A percentile compares a stretch with the other conserved stretches of the same genome.
Conservation (phyloP, 73 alveolate genomes). For the Halteria grandinella region DNA sequence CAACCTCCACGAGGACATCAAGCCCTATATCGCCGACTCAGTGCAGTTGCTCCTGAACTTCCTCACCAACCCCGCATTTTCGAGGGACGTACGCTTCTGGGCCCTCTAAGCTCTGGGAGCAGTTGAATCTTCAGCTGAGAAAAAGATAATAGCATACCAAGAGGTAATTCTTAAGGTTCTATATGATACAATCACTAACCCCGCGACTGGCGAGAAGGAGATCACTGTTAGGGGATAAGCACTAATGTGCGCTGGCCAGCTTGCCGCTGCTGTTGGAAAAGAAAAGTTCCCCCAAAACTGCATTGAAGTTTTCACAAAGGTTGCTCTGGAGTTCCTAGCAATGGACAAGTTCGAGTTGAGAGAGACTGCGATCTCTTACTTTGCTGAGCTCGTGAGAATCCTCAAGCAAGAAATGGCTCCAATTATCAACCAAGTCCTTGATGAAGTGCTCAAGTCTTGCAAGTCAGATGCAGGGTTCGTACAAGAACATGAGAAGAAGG, state of each 20-base stretch:
- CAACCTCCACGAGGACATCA: constrained; percentile 51
- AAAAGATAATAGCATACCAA: constrained; percentile 51
- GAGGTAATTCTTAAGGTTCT: constrained; percentile 39
- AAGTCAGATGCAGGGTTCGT: constrained; percentile 60
- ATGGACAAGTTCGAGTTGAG: constrained; percentile 49
- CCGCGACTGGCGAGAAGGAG: constrained; percentile 16
- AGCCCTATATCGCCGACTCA: constrained; percentile 13
- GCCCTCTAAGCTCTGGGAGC: constrained; percentile 63
- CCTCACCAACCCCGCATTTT: not conserved
- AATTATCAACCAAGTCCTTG: constrained; percentile 12
- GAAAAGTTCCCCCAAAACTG: constrained; percentile 53
- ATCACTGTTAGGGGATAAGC: constrained; percentile 56
- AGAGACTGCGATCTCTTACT: constrained; percentile 67
- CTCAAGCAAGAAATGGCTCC: constrained; percentile 62
- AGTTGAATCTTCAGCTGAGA: constrained; percentile 53
- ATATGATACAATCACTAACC: constrained; percentile 34
- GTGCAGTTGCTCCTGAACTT: constrained; percentile 37
- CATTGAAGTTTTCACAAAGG: constrained; percentile 57
- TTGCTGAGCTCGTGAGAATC: constrained; percentile 50
- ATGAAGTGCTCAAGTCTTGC: constrained; percentile 47
- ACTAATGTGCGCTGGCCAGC: constrained; percentile 63
- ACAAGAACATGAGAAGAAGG: constrained; percentile 20
- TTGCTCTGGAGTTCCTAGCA: constrained; percentile 33
- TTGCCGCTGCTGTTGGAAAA: constrained; percentile 67
- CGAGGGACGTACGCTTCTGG: constrained; percentile 60